Percentiles rank a stretch among this genome's conserved stretches.
phyloP scores from a whole-genome alignment of 371 early-diverging fungal genomes.

The Syncephalastrum sp. region DNA sequence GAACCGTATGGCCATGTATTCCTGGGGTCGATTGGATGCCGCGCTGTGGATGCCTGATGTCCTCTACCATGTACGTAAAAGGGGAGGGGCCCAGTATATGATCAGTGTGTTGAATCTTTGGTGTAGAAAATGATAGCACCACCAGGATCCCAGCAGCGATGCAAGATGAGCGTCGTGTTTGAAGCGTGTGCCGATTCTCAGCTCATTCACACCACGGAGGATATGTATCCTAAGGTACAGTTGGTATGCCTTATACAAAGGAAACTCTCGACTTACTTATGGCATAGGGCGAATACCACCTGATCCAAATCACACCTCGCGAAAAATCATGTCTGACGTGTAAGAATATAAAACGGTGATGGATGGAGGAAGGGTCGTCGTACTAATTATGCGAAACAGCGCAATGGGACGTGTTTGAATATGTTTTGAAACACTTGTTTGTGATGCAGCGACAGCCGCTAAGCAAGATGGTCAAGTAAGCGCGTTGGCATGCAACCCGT shows the following conservation, averaged over 20 bases:
- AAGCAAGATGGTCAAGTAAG: conserved; percentile 55
- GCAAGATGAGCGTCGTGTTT: conserved; percentile 46
- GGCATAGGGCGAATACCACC: conserved; percentile 42
- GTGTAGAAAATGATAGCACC: conserved; percentile 40
- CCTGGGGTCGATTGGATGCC: conserved; percentile 49
- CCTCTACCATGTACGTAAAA: conserved; percentile 24
- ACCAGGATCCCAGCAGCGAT: conserved; percentile 29
- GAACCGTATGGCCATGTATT: conserved; percentile 45
- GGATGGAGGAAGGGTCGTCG: too few species aligned
- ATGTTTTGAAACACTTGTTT: conserved; percentile 54
- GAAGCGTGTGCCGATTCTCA: conserved; percentile 36
- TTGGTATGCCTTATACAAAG: not conserved
- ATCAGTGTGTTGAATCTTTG: not conserved
- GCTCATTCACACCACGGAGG: conserved; percentile 19
- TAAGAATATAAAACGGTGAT: conserved; percentile 17
- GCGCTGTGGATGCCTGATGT: conserved; percentile 44
- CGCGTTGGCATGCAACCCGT: not conserved
- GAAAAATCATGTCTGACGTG: conserved; percentile 40
- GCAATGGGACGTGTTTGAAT: conserved; percentile 58
- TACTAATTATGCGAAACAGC: conserved; percentile 25
- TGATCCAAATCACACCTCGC: conserved; percentile 45
- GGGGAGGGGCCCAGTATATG: not conserved
- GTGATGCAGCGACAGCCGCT: conserved; percentile 47
- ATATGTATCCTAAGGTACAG: conserved; percentile 39
- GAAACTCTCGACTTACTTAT: not conserved